phyloP scores from a whole-genome alignment of 331 rosid species.

The Pyracantha coccinea region DNA sequence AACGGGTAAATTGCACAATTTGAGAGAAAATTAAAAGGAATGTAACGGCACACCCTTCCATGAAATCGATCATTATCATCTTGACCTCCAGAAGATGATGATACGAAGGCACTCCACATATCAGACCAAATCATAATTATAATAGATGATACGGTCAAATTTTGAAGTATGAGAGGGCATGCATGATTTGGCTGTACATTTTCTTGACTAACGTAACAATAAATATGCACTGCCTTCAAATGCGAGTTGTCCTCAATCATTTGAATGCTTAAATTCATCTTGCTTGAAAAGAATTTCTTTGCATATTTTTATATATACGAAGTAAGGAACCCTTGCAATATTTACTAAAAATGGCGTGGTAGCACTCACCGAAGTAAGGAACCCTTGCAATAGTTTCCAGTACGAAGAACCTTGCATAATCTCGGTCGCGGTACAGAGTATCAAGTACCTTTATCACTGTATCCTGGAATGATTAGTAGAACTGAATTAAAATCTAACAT shows the following conservation, averaged over 20 bases:
- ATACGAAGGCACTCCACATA: neutral
- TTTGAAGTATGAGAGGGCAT: neutral
- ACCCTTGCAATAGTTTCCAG: constrained; percentile 97
- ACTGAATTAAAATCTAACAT: constrained; percentile 5
- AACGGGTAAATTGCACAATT: neutral
- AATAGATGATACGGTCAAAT: neutral
- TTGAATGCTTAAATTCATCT: neutral
- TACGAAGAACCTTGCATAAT: constrained; percentile 90
- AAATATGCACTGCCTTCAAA: neutral
- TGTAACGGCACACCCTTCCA: neutral
- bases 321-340: constrained; percentile 96
- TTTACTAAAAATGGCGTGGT: neutral
- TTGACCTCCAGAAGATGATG: neutral
- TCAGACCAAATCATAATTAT: neutral
- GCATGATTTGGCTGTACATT: neutral
- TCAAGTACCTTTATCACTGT: constrained; percentile 85
- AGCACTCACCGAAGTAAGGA: constrained; percentile 84
- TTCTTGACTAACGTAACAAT: neutral
- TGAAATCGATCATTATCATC: neutral
- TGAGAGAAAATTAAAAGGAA: neutral
- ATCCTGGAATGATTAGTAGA: constrained; percentile 51
- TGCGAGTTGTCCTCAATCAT: neutral
- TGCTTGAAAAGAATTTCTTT: neutral
- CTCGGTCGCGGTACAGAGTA: constrained; percentile 60
- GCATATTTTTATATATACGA: constrained; percentile 15